Base-by-base conservation (phyloP, 805 yeast species). In the Cyberlindnera mycetangii region DNA sequence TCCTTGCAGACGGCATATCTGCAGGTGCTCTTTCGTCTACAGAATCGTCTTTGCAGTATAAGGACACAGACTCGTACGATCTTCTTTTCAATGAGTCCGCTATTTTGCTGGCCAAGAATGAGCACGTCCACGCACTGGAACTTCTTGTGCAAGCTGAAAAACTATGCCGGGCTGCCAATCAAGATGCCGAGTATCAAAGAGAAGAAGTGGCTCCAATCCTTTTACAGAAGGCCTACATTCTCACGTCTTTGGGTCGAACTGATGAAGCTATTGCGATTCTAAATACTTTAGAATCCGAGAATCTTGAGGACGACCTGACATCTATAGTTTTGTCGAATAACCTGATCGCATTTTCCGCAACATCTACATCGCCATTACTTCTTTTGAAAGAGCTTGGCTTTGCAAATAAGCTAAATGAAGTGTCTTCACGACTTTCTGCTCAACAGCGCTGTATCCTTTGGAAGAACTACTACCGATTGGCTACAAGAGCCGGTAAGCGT, bases 81-180 rank as follows among this genome's bases (percentile, higher is more conserved):
- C 65, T 76, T 35, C 55, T 77, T 16, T 83, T 83, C 64, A 85
- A 85, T 63, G 76, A 81, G 30, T 75, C 90, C 0, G 66, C 83
- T 56, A 71, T 83, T 20, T 67, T 70, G 33, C 55, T 81, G 28
- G 70, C 76, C 9, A 67, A 65, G 28, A 71, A 70, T 4, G 63
- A 78, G 39, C 65, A 65, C 35, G 44, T 55, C 1, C 52, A 59
- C 20, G 67, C 85, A 2, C 56, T 79, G 21, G 58, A 62, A 8
- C 52, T 74, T 19, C 64, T 84, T 44, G 62, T 70, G 15, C 51
- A 58, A 32, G 83, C 89, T 1, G 61, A 70, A 21, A 45, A 57
- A 2, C 51, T 68, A 39, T 74, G 75, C 20, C 69, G 66, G 18
- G 55, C 53, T 10, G 76, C 69, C 35, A 66, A 69, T 37, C 59